Evolutionary conservation across 306 rosid genomes (phyloP), one percentile per base, ranked within the genome.

Genomic region (Rosa lucieae): DNA sequence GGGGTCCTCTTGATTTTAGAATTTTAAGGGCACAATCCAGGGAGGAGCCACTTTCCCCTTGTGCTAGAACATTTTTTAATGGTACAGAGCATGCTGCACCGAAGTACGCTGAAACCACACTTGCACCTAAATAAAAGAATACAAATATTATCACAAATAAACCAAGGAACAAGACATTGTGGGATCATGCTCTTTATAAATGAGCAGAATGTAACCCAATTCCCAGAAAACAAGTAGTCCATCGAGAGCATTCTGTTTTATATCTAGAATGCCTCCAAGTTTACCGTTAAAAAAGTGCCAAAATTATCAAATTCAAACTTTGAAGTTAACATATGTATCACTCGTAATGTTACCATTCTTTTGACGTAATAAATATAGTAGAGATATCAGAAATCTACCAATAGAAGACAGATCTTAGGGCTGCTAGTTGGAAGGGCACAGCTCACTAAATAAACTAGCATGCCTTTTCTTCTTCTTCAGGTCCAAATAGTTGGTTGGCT

Each of bases 31-130:
- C 26, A 26, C 26, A 26, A 26, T 26, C 26, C 26, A 26, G 35
- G 56, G 91, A 81, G 88, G 93, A 71, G 90, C 91, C 94, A 92
- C 86, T 84, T 88, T 90, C 83, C 77, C 88, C 51, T 81, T 86
- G 67, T 87, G 97, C 70, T 6, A 65, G 43, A 65, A 65, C 69
- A 65, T 58, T 94, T 90, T 80, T 84, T 87, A 29, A 85, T 84
- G 94, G 97, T 81, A 92, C 82, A 87, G 89, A 89, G 85, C 91
- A 92, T 56, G 92, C 97, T 48, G 94, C 77, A 47, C 91, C 94
- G 0, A 90, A 88, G 77, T 90, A 88, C 76, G 92, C 94, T 44
- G 97, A 92, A 43, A 86, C 82, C 6, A 81, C 49, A 86, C 97
- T 88, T 42, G 97, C 97, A 79, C 87, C 94, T 92, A 72, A 29